These are phyloP conservation scores for Raffaelea albimanens DNA, from an alignment of 2,329 filamentous ascomycete genomes.

Conservation along the genomic window DNA sequence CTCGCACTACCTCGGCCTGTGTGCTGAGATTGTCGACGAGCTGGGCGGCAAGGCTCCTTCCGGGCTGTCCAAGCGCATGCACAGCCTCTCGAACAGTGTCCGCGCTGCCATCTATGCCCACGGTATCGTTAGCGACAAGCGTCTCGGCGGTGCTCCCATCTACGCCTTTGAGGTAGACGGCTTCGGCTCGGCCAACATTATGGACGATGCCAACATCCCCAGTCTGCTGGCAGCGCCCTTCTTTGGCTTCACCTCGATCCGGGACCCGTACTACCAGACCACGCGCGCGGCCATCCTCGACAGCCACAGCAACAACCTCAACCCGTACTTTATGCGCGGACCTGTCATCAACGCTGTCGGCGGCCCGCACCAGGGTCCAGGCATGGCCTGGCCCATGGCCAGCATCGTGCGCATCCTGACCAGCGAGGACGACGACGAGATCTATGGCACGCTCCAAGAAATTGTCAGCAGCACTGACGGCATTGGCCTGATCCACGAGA, in stretches of 20 bases:
- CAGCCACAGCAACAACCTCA: slow-evolving; percentile 41
- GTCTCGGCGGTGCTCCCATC: slow-evolving; percentile 33
- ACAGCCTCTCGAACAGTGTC: slow-evolving; percentile 42
- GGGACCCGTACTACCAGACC: slow-evolving; percentile 59
- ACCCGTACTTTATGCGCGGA: slow-evolving; percentile 58
- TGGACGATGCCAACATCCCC: slow-evolving; percentile 62
- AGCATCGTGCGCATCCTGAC: slow-evolving; percentile 74
- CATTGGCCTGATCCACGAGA: slow-evolving; percentile 76
- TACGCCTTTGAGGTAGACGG: slow-evolving; percentile 68
- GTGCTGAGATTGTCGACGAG: slow-evolving; percentile 33
- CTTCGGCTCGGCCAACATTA: slow-evolving; percentile 49
- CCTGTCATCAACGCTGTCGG: slow-evolving; percentile 42
- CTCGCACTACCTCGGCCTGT: slow-evolving; percentile 47
- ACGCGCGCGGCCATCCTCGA: slow-evolving; percentile 63
- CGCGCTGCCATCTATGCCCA: slow-evolving; percentile 15
- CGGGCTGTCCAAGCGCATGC: slow-evolving; percentile 47
- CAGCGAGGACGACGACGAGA: slow-evolving; percentile 65
- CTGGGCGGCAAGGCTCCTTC: slow-evolving; percentile 23
- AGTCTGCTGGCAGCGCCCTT: slow-evolving; percentile 52
- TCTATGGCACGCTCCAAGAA: slow-evolving; percentile 50
- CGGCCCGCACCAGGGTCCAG: slow-evolving; percentile 46
- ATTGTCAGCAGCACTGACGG: slow-evolving; percentile 60
- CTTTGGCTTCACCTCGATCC: slow-evolving; percentile 45
- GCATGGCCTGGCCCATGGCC: slow-evolving; percentile 82
- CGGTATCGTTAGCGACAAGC: slow-evolving; percentile 38